Percentiles rank a stretch among this genome's conserved stretches.
These are phyloP conservation scores for Mucor mucedo DNA, from an alignment of 371 early-diverging fungal genomes.

Conservation along the genomic window DNA sequence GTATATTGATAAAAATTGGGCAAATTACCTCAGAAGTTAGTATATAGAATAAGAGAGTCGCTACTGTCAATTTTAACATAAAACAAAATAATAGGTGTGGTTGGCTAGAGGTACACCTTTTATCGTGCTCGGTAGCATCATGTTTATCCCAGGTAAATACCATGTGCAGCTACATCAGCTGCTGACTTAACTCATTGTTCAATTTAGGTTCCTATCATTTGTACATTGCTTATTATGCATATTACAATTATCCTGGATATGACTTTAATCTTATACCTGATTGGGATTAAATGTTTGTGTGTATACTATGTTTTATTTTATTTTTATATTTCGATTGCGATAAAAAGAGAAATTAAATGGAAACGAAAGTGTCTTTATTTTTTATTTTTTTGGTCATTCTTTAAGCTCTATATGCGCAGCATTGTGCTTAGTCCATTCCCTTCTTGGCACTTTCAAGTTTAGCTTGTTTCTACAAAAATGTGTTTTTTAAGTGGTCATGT, in stretches of 20 bases:
- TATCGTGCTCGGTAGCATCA: slow-evolving; percentile 48
- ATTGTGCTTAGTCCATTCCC: slow-evolving; percentile 3
- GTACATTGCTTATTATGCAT: slow-evolving; percentile 59
- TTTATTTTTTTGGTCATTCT: no score
- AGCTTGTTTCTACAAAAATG: slow-evolving; percentile 11
- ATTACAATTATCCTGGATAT: slow-evolving; percentile 57
- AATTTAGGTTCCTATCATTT: slow-evolving; percentile 51
- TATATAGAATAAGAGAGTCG: background rate
- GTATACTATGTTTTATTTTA: no score
- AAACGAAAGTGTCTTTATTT: no score
- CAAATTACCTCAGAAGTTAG: slow-evolving; percentile 48
- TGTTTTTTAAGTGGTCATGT: background rate
- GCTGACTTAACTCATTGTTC: background rate
- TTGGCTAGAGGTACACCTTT: slow-evolving; percentile 63
- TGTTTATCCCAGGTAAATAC: slow-evolving; percentile 59
- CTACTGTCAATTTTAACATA: background rate
- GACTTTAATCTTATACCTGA: slow-evolving; percentile 60
- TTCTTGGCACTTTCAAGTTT: slow-evolving; percentile 15
- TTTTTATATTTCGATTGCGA: no score
- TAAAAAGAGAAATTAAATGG: no score
- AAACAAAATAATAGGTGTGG: slow-evolving; percentile 43
- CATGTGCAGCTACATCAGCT: background rate
- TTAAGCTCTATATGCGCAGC: no score
- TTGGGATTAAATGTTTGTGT: slow-evolving; percentile 34
- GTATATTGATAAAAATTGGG: slow-evolving; percentile 63